Evolutionary conservation across 106 monocot species (phyloP).

Genomic region (Vanilla planifolia): DNA sequence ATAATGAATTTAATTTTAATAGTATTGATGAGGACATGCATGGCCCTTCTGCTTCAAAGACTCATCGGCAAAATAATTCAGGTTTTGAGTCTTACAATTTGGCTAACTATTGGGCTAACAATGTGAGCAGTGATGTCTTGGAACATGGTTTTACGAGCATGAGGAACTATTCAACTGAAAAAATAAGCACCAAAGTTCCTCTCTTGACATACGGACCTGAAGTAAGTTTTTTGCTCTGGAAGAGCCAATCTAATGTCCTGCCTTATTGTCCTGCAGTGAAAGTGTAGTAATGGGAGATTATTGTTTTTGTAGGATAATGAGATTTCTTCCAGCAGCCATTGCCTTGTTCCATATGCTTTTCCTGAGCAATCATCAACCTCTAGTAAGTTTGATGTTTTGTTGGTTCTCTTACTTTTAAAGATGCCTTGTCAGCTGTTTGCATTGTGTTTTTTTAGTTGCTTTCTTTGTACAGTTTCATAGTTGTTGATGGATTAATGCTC

Average conservation of each 20-base stretch:
- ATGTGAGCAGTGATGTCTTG: not conserved
- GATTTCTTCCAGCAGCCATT: slow-evolving; percentile 40
- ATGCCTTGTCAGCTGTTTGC: too few species aligned
- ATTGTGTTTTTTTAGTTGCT: not conserved
- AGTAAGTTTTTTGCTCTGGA: slow-evolving; percentile 17
- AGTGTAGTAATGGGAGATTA: not conserved
- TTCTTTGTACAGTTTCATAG: not conserved
- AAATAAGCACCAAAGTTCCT: slow-evolving; percentile 17
- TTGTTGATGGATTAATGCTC: not conserved
- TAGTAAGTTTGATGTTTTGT: slow-evolving; percentile 15
- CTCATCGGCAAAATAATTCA: not conserved
- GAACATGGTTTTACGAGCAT: not conserved
- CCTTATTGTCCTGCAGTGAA: not conserved
- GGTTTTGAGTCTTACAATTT: not conserved
- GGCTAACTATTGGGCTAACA: not conserved
- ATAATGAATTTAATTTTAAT: slow-evolving; percentile 49
- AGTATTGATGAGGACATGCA: slow-evolving; percentile 2
- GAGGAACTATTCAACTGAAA: not conserved
- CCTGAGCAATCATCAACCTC: not conserved
- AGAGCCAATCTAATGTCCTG: not conserved
- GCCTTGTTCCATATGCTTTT: slow-evolving; percentile 21
- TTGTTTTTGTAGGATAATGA: slow-evolving; percentile 28
- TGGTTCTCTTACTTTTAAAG: not conserved
- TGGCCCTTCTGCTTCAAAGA: not conserved
- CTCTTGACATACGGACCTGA: slow-evolving; percentile 51